A percentile compares a stretch with the other conserved stretches of the same genome.
Evolutionary conservation across 2,329 filamentous ascomycete genomes (phyloP).

Genomic region (Aspergillus versicolor): DNA sequence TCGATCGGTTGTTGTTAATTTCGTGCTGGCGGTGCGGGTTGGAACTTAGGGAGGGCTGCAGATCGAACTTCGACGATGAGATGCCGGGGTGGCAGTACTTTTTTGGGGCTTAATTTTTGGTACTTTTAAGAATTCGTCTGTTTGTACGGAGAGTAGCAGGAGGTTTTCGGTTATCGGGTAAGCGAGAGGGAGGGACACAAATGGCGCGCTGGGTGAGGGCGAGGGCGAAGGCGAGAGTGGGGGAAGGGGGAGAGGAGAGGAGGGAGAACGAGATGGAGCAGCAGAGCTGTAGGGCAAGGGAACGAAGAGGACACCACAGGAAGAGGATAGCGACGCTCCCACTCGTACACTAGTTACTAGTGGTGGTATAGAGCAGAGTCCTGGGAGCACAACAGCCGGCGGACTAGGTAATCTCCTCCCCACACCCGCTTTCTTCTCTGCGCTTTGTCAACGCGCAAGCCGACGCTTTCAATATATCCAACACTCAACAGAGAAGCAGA

Average conservation of each 20-base stretch:
- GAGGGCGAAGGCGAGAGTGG: conserved; percentile 11
- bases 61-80: conserved; percentile 15
- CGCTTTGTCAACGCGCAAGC: background rate
- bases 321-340: background rate
- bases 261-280: conserved; percentile 5
- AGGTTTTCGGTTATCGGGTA: conserved; percentile 13
- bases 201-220: background rate
- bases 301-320: background rate
- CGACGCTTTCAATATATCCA: background rate
- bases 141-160: conserved; percentile 11
- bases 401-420: background rate
- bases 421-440: background rate
- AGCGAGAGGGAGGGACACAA: conserved; percentile 7
- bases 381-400: background rate
- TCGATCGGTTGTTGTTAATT: conserved; percentile 14
- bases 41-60: conserved; percentile 9
- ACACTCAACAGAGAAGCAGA: background rate
- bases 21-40: conserved; percentile 12
- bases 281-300: background rate
- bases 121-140: conserved; percentile 10
- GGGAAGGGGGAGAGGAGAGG: conserved; percentile 10
- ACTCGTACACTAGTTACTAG: background rate
- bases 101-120: conserved; percentile 16
- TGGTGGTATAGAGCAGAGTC: background rate
- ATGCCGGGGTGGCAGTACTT: conserved; percentile 11